Conservation (phyloP, 2,329 filamentous ascomycete genomes). For the Metarhizium guizhouense region DNA sequence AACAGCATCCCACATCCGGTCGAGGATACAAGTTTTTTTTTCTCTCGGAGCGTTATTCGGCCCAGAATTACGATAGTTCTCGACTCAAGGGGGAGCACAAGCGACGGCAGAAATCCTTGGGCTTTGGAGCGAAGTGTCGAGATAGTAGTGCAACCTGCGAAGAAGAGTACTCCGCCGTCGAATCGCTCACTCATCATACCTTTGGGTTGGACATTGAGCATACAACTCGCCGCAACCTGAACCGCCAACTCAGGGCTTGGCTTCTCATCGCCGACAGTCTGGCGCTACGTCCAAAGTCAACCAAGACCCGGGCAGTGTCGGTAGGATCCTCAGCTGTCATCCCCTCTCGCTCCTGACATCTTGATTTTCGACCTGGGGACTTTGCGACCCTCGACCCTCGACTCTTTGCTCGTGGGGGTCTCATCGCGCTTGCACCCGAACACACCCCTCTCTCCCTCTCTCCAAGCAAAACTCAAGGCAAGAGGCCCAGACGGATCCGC, state of each 20-base stretch:
- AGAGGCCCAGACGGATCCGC: background rate
- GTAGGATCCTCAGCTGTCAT: no score
- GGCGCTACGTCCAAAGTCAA: no score
- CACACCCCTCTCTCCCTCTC: background rate
- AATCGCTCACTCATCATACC: background rate
- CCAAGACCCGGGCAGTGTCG: no score
- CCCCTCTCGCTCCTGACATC: background rate
- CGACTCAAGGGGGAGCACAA: background rate
- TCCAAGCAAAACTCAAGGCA: background rate
- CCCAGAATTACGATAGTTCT: background rate
- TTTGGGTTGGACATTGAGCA: background rate
- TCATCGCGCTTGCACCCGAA: background rate
- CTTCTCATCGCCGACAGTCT: no score
- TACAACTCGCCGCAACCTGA: no score
- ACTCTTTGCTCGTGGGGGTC: background rate
- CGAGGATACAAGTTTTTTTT: background rate
- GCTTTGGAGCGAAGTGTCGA: no score
- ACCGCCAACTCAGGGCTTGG: no score
- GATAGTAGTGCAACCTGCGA: no score
- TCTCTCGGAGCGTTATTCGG: background rate
- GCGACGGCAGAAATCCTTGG: background rate
- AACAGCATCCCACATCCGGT: background rate
- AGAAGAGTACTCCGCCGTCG: background rate
- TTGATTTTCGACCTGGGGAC: background rate
- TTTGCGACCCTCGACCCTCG: background rate